Base-by-base conservation (phyloP, 1,284 basidiomycete genomes). In the Coriolopsis trogii region DNA sequence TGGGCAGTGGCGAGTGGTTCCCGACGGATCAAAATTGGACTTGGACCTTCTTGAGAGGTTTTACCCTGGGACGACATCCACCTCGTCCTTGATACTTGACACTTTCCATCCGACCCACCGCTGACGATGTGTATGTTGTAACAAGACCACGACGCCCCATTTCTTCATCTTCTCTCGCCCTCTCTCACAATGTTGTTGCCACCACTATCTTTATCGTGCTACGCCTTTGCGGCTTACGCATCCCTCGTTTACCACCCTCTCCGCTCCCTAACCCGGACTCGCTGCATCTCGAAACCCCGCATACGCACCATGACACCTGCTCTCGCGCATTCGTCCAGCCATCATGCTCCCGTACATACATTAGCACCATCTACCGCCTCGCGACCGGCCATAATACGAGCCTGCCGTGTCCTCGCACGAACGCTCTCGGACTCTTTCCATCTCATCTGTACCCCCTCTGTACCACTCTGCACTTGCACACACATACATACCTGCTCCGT, bases 201-300 rank as follows among this genome's bases (percentile, higher is more conserved):
- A 34, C 42, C 23, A 34, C 31, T 43, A 43, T 34, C 42, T 23
- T 44, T 44, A 44, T 44, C 36, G 31, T 34, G 42, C n/a, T 23
- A 4, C n/a, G n/a, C n/a, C n/a, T n/a, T n/a, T n/a, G n/a, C n/a
- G n/a, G n/a, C 16, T 9, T 29, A 30, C 40, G 26, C 26, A 26
- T 28, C 40, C 26, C 40, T 29, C 26, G 16, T 41, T 41, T 18
- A n/a, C n/a, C n/a, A n/a, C 40, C 18, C 40, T 16, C 16, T 28
- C 15, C n/a, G 26, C 25, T 41, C 26, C 8, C 8, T 41, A 29
- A 26, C 15, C 24, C 12, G 16, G 16, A 25, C 30, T 18, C 15
- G 26, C 10, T 29, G 40, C 16, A 4, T 26, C 26, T 18, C n/a
- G 3, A 18, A n/a, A 9, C 40, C 9, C 40, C 25, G 8, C 7